These are phyloP conservation scores for Ophiocordyceps polyrhachis-furcata DNA, from an alignment of 2,329 filamentous ascomycete species.

Conservation along the genomic window DNA sequence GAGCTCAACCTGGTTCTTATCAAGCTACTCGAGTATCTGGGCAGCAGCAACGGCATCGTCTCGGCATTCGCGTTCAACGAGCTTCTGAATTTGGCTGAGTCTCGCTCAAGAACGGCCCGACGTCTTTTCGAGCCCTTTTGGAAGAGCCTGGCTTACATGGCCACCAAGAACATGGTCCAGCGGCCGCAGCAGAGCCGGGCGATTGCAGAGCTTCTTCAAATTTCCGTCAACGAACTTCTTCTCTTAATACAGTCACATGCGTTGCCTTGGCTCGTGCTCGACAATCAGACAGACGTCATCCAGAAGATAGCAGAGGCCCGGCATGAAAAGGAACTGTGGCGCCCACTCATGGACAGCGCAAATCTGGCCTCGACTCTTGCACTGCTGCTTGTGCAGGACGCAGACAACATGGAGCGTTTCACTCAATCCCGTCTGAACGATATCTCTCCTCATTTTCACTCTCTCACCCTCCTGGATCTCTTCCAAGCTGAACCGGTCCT, in stretches of 20 bases:
- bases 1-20: slow-evolving; percentile 76
- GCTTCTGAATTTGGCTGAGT: slow-evolving; percentile 52
- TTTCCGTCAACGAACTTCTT: slow-evolving; percentile 57
- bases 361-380: slow-evolving; percentile 42
- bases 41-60: slow-evolving; percentile 61
- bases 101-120: slow-evolving; percentile 39
- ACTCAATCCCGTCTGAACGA: slow-evolving; percentile 50
- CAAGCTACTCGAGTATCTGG: slow-evolving; percentile 70
- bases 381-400: slow-evolving; percentile 38
- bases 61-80: slow-evolving; percentile 72
- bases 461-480: slow-evolving; percentile 45
- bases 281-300: slow-evolving; percentile 59
- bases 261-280: slow-evolving; percentile 70
- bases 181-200: slow-evolving; percentile 68
- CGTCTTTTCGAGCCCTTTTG: slow-evolving; percentile 75
- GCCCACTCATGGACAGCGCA: slow-evolving; percentile 31
- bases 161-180: slow-evolving; percentile 62
- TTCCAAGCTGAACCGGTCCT: slow-evolving; percentile 57
- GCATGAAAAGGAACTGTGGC: slow-evolving; percentile 44
- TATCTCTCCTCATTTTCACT: slow-evolving; percentile 51
- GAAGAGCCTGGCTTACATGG: slow-evolving; percentile 64
- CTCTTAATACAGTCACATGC: slow-evolving; percentile 62
- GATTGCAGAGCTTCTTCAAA: slow-evolving; percentile 63
- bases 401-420: slow-evolving; percentile 38
- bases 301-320: slow-evolving; percentile 63